A percentile compares a stretch with the other conserved stretches of the same genome.
Conservation (phyloP, 2,329 filamentous ascomycete species). For the Harringtonia aguacate region DNA sequence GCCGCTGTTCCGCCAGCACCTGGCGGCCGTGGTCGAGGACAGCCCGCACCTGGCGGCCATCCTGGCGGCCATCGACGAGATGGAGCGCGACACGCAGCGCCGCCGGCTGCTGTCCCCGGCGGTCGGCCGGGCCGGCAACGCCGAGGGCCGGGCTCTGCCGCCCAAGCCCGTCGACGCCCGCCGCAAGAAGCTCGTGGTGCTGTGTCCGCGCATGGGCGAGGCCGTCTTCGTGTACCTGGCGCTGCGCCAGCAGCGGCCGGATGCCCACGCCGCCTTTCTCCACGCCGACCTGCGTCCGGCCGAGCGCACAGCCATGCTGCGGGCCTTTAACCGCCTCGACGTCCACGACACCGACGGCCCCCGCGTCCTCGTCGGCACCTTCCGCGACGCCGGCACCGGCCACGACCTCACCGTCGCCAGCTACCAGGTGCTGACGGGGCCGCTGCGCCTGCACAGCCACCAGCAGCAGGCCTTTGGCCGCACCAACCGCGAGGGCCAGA, state of each 20-base stretch:
- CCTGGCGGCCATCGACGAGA: conserved; percentile 9
- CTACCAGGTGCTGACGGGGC: conserved; percentile 15
- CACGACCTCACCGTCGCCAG: conserved; percentile 12
- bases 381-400: conserved; percentile 13
- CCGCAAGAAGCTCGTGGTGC: conserved; percentile 15
- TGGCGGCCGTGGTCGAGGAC: conserved; percentile 8
- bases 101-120: conserved; percentile 4
- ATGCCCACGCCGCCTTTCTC: conserved; percentile 8
- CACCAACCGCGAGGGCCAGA: conserved; percentile 15
- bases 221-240: conserved; percentile 14
- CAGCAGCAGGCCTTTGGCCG: conserved; percentile 15
- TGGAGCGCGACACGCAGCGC: conserved; percentile 7
- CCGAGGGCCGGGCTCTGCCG: background rate
- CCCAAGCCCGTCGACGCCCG: conserved; percentile 1
- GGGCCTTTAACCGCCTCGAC: conserved; percentile 9
- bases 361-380: conserved; percentile 10
- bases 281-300: conserved; percentile 11
- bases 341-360: background rate
- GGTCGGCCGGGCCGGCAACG: background rate
- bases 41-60: conserved; percentile 11
- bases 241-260: conserved; percentile 10
- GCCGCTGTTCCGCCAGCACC: conserved; percentile 9
- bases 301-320: conserved; percentile 11
- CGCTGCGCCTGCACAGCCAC: conserved; percentile 12
- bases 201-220: conserved; percentile 14